Percentiles rank a stretch among this genome's conserved stretches.
Conservation (phyloP, 108 stramenopile genomes). For the Pelagomonas calceolata region DNA sequence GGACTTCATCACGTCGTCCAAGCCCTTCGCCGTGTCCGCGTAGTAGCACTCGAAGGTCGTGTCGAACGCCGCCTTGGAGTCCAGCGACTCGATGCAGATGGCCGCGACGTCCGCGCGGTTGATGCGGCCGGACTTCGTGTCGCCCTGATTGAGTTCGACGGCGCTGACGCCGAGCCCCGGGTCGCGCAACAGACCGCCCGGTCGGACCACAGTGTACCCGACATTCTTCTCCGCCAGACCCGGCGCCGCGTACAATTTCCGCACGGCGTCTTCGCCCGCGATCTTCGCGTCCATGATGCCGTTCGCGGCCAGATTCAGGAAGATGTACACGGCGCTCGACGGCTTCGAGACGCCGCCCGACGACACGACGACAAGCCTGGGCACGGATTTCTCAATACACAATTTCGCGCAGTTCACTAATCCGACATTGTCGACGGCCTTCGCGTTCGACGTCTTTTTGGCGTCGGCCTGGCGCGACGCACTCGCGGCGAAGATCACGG, state of each 20-base stretch:
- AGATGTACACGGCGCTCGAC: conserved; percentile 52
- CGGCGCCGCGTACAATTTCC: conserved; percentile 42
- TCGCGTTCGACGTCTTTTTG: too few relatives aligned
- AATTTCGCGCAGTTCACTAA: conserved; percentile 54
- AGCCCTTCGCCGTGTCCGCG: conserved; percentile 46
- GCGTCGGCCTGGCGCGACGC: conserved; percentile 60
- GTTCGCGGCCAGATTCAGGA: conserved; percentile 58
- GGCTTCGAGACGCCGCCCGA: conserved; percentile 66
- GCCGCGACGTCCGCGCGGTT: conserved; percentile 56
- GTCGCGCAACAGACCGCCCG: conserved; percentile 62
- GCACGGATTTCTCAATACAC: conserved; percentile 45
- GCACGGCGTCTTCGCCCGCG: conserved; percentile 56
- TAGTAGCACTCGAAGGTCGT: conserved; percentile 69
- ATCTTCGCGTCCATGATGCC: conserved; percentile 75
- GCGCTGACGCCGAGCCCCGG: conserved; percentile 27
- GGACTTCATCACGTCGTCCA: conserved; percentile 47
- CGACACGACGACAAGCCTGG: conserved; percentile 49
- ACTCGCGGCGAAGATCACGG: conserved; percentile 74
- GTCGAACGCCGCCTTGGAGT: conserved; percentile 28
- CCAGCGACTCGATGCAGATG: conserved; percentile 46
- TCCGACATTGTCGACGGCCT: conserved; percentile 61
- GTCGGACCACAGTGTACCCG: conserved; percentile 64
- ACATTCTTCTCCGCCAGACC: not conserved
- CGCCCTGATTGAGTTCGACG: conserved; percentile 69
- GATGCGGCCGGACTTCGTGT: conserved; percentile 58